Evolutionary conservation across 148 eudicot species (phyloP), one percentile per base, ranked within the genome.

Genomic region (Rheum nobile): DNA sequence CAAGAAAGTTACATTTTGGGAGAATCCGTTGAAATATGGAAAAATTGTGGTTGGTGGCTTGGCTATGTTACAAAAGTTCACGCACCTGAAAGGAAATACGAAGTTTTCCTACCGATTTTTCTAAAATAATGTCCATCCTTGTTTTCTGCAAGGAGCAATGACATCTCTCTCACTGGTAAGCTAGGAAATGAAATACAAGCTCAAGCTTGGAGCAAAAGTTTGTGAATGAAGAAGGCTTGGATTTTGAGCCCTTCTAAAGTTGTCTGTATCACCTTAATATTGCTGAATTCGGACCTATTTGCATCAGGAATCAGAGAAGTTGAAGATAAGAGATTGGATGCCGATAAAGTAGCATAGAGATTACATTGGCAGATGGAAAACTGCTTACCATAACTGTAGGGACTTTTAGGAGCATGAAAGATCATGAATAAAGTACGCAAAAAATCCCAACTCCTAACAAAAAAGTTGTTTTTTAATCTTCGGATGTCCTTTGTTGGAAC

Each of bases 401-500:
- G 59, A 89, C 79, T 80, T 41, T 86, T 21, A 88, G 71, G 35
- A 92, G 76, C 82, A 86, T 82, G 54, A 82, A 84, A 10, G 98
- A 85, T 75, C 91, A 26, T 1, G 82, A 70, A 84, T 89, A 93
- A 31, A 93, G 75, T 42, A 86, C 14, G 77, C 81, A 69, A 39
- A 80, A 84, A 47, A 89, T 79, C 31, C 83, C 82, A 59, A 83
- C 74, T 54, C 82, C 97, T 70, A 88, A 86, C 79, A 87, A 67
- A 42, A n/a, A 86, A 42, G 82, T 91, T 93, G 85, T 89, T 57
- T 28, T 75, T 74, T 67, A 91, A 84, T 76, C 84, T 89, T 78
- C 87, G 85, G 81, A 86, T 81, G 68, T 93, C 97, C 80, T 84
- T 89, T 73, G 85, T 78, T 2, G 98, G 98, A 59, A 93, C 85